These are phyloP conservation scores for Trichoderma atroviride DNA, from an alignment of 2,329 filamentous ascomycete species.

Conservation along the genomic window DNA sequence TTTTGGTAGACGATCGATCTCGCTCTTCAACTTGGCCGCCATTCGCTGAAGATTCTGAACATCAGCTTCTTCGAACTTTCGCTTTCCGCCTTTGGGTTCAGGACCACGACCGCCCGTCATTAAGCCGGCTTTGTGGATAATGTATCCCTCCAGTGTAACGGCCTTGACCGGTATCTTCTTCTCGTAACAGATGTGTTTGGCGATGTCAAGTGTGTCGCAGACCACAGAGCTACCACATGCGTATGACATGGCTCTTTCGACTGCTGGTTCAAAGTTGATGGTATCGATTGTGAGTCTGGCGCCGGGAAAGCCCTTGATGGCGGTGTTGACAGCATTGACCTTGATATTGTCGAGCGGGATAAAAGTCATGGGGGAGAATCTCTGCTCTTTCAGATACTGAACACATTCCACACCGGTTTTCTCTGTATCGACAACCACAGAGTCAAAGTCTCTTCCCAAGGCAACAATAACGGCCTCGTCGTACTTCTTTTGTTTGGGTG, in stretches of 20 bases:
- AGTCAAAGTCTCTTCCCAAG: constrained; percentile 89
- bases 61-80: constrained; percentile 87
- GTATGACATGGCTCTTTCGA: constrained; percentile 91
- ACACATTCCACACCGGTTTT: constrained; percentile 94
- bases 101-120: constrained; percentile 94
- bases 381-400: constrained; percentile 88
- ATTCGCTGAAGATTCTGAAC: constrained; percentile 81
- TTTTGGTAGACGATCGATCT: constrained; percentile 79
- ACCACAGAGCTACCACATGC: constrained; percentile 95
- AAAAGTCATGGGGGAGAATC: constrained; percentile 85
- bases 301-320: constrained; percentile 84
- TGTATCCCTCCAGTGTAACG: constrained; percentile 90
- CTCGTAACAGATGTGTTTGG: constrained; percentile 87
- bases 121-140: constrained; percentile 93
- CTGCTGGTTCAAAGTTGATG: constrained; percentile 85
- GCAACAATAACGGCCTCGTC: constrained; percentile 91
- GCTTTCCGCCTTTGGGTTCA: constrained; percentile 71
- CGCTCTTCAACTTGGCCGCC: constrained; percentile 73
- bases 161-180: constrained; percentile 87
- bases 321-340: constrained; percentile 85
- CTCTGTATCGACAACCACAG: constrained; percentile 92
- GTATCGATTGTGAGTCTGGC: constrained; percentile 92
- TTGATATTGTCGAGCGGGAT: constrained; percentile 97
- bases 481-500: constrained; percentile 96
- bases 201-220: constrained; percentile 83